Conservation (phyloP, 305 asterid genomes). For the Fraxinus velutina region DNA sequence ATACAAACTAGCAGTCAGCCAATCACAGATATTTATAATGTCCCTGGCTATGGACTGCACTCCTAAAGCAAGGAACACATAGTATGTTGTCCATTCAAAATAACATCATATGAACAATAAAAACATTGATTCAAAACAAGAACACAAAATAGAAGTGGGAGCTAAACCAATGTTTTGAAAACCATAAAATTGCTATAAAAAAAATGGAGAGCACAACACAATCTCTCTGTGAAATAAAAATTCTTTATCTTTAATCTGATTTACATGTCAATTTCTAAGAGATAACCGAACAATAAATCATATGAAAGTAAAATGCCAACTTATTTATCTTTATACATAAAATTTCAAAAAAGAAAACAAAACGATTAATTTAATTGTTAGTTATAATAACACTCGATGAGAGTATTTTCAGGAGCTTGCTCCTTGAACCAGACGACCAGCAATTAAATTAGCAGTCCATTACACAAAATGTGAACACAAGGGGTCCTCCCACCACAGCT, state of each 20-base stretch:
- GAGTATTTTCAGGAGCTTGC: neutral
- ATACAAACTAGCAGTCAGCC: neutral
- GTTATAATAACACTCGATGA: neutral
- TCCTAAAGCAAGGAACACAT: neutral
- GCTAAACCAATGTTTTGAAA: neutral
- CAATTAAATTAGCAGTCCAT: neutral
- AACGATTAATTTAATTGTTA: neutral
- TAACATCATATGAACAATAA: neutral
- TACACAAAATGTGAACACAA: neutral
- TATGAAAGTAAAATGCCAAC: neutral
- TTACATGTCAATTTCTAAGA: neutral
- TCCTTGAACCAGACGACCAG: neutral
- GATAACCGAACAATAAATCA: neutral
- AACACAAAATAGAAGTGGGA: neutral
- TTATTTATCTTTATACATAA: neutral
- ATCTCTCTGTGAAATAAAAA: neutral
- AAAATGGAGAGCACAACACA: neutral
- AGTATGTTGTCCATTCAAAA: neutral
- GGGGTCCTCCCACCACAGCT: neutral
- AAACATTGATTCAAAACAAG: neutral
- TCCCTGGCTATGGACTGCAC: neutral
- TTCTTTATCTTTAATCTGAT: neutral
- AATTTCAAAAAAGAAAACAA: neutral
- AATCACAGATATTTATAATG: neutral
- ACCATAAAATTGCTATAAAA: neutral